A percentile compares a stretch with the other conserved stretches of the same genome.
Evolutionary conservation across 2,329 filamentous ascomycete genomes (phyloP).

Genomic region (Daldinia eschscholtzii): DNA sequence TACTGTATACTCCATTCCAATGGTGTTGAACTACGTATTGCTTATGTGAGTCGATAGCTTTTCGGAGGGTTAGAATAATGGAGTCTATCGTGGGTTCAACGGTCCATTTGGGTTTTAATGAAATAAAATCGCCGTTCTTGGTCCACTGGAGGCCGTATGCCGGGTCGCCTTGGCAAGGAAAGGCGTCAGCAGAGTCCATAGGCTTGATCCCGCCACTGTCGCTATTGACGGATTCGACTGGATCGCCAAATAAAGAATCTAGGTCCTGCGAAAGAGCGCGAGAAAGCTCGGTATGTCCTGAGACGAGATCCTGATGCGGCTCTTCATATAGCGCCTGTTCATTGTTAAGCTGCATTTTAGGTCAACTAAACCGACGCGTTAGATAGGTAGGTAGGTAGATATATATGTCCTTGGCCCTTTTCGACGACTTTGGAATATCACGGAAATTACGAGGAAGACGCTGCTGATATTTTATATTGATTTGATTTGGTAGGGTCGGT

Average conservation of each 20-base stretch:
- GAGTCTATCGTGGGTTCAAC: slow-evolving; percentile 43
- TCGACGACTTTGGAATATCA: background rate
- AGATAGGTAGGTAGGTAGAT: background rate
- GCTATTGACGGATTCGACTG: background rate
- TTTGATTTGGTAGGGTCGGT: too few relatives aligned
- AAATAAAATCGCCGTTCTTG: slow-evolving; percentile 13
- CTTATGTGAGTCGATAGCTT: slow-evolving; percentile 26
- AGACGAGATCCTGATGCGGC: background rate
- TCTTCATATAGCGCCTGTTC: background rate
- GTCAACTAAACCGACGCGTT: background rate
- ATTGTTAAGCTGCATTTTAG: slow-evolving; percentile 6
- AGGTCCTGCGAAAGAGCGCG: slow-evolving; percentile 1
- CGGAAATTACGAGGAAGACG: background rate
- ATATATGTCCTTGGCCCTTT: background rate
- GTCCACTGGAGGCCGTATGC: slow-evolving; percentile 39
- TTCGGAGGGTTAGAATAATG: slow-evolving; percentile 44
- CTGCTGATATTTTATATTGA: background rate
- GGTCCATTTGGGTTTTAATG: slow-evolving; percentile 38
- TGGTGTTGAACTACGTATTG: slow-evolving; percentile 41
- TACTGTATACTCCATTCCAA: slow-evolving; percentile 44
- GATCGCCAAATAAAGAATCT: slow-evolving; percentile 29
- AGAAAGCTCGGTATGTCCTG: background rate
- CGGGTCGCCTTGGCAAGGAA: slow-evolving; percentile 16
- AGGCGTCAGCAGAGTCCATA: background rate
- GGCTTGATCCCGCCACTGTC: background rate